Conservation (phyloP, 495 filamentous ascomycete species). For the Lasiosphaeris hirsuta region DNA sequence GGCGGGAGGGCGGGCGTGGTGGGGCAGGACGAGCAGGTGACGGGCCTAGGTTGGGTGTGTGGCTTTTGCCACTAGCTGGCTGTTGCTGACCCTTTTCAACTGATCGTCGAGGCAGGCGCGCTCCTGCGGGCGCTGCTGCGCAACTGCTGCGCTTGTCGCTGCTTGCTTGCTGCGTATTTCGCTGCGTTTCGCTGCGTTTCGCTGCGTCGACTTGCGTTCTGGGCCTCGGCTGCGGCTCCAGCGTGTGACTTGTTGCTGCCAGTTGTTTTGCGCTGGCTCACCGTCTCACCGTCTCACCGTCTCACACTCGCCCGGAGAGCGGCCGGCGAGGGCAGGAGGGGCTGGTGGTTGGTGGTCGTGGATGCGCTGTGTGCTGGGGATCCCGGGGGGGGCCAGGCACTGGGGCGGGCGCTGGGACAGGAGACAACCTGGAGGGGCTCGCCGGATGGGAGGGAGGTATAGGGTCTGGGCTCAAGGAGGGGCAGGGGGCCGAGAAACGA, state of each 20-base stretch:
- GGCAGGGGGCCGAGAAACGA: slow-evolving; percentile 9
- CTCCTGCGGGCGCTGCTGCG: background rate
- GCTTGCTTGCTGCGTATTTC: background rate
- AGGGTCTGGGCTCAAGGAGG: background rate
- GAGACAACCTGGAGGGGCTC: background rate
- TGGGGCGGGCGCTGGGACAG: background rate
- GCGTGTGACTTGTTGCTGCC: slow-evolving; percentile 1
- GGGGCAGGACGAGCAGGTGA: slow-evolving; percentile 22
- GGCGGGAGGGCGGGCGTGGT: slow-evolving; percentile 13
- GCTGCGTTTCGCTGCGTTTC: background rate
- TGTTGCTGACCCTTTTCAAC: slow-evolving; percentile 6
- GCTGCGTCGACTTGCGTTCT: background rate
- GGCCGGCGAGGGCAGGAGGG: background rate
- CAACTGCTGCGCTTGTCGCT: background rate
- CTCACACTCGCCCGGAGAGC: no score
- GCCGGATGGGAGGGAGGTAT: background rate
- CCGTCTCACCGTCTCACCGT: background rate
- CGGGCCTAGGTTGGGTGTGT: slow-evolving; percentile 13
- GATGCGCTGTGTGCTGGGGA: no score
- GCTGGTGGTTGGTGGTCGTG: background rate
- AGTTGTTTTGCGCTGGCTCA: background rate
- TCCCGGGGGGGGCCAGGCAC: background rate
- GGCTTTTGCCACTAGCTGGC: slow-evolving; percentile 21
- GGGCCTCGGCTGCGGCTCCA: slow-evolving; percentile 1
- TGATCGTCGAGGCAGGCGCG: background rate